These are phyloP conservation scores for Penicillium silybi DNA, from an alignment of 495 filamentous ascomycete genomes.

Conservation along the genomic window DNA sequence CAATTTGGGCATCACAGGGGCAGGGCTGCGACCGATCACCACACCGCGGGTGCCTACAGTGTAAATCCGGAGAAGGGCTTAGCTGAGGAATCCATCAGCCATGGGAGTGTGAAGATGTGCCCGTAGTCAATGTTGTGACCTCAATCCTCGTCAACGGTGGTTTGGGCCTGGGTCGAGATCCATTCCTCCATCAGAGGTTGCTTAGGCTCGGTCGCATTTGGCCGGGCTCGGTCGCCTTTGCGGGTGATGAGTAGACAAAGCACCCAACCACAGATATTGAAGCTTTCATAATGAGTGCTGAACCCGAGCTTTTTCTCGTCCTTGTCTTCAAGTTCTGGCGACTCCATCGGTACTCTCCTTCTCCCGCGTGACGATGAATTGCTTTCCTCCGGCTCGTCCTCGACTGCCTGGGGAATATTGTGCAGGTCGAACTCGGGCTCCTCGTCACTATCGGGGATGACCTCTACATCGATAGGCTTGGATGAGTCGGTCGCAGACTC, in stretches of 20 bases:
- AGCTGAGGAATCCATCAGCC: slow-evolving; percentile 3
- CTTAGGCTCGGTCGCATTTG: slow-evolving; percentile 34
- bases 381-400: slow-evolving; percentile 10
- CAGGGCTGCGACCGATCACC: slow-evolving; percentile 8
- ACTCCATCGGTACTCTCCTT: slow-evolving; percentile 8
- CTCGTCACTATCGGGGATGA: slow-evolving; percentile 42
- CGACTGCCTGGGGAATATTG: slow-evolving; percentile 31
- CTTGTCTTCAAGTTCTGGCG: slow-evolving; percentile 18
- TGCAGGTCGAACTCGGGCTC: slow-evolving; percentile 32
- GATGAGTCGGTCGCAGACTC: slow-evolving; percentile 48
- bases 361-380: slow-evolving; percentile 4
- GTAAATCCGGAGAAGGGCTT: slow-evolving; percentile 10
- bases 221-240: slow-evolving; percentile 43
- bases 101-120: background rate
- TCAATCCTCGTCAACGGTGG: slow-evolving; percentile 44
- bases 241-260: slow-evolving; percentile 87
- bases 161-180: slow-evolving; percentile 67
- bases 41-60: slow-evolving; percentile 12
- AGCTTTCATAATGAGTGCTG: slow-evolving; percentile 87
- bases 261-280: slow-evolving; percentile 87
- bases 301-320: slow-evolving; percentile 88
- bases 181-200: slow-evolving; percentile 91
- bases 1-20: slow-evolving; percentile 15
- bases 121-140: background rate
- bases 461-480: slow-evolving; percentile 30